Evolutionary conservation across 257 asterid species (phyloP).

Genomic region (Solanum sejunctum): DNA sequence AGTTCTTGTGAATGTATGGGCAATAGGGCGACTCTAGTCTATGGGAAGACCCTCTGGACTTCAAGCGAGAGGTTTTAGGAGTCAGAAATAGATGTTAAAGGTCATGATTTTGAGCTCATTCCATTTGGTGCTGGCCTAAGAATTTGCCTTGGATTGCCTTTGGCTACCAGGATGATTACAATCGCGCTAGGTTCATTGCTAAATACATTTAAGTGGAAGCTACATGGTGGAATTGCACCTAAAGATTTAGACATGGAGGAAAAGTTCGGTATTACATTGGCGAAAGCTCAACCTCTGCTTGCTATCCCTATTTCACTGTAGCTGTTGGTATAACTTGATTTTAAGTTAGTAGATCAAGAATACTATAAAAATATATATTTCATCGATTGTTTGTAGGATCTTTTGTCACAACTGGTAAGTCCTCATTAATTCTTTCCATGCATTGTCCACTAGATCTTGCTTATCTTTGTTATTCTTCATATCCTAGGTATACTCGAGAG

Average conservation of each 20-base stretch:
- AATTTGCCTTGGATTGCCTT: constrained; percentile 19
- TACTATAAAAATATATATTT: too few species aligned
- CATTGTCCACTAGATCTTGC: too few species aligned
- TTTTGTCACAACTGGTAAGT: too few species aligned
- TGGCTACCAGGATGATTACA: constrained; percentile 13
- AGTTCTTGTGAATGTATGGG: background rate
- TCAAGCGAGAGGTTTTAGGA: background rate
- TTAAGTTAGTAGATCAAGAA: too few species aligned
- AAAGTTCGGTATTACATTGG: too few species aligned
- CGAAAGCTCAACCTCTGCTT: constrained; percentile 8
- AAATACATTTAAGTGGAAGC: constrained; percentile 18
- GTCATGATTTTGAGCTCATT: constrained; percentile 10
- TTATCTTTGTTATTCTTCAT: too few species aligned
- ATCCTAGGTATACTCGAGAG: too few species aligned
- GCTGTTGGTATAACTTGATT: background rate
- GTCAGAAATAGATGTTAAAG: background rate
- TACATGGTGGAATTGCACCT: constrained; percentile 7
- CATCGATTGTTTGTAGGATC: too few species aligned
- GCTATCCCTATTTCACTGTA: constrained; percentile 6
- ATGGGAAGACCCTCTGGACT: background rate
- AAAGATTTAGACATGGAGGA: constrained; percentile 13
- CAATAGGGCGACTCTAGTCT: background rate
- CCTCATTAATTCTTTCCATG: too few species aligned
- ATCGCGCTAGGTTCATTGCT: constrained; percentile 17
- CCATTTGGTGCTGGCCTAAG: constrained; percentile 26